Evolutionary conservation across 257 asterid species (phyloP).

Genomic region (Eucommia ulmoides): DNA sequence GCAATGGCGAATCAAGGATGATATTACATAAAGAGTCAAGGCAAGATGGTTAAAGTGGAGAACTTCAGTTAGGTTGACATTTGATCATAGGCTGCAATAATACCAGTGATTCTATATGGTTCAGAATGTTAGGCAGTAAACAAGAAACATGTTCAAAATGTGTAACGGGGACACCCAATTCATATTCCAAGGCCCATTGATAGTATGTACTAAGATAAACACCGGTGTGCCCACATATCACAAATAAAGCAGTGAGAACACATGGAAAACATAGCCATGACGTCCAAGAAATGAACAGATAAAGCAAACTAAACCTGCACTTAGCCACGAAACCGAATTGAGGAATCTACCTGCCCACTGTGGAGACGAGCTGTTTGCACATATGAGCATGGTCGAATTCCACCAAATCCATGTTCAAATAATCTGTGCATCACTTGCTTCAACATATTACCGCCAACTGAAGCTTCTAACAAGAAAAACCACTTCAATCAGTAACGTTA

Average conservation of each 20-base stretch:
- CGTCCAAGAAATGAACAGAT: background rate
- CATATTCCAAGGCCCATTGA: too few relatives aligned
- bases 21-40: too few relatives aligned
- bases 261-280: background rate
- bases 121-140: too few relatives aligned
- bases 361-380: constrained; percentile 33
- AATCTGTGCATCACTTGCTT: constrained; percentile 34
- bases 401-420: constrained; percentile 21
- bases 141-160: too few relatives aligned
- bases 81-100: too few relatives aligned
- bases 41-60: too few relatives aligned
- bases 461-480: too few relatives aligned
- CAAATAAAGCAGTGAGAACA: background rate
- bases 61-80: too few relatives aligned
- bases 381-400: constrained; percentile 22
- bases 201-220: background rate
- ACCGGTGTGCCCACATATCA: background rate
- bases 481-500: too few relatives aligned
- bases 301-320: background rate
- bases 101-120: too few relatives aligned
- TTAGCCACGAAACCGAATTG: background rate
- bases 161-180: too few relatives aligned
- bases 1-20: too few relatives aligned
- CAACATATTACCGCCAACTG: constrained; percentile 32
- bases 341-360: constrained; percentile 31